Evolutionary conservation across 257 asterid genomes (phyloP).

Genomic region (Vinca minor): DNA sequence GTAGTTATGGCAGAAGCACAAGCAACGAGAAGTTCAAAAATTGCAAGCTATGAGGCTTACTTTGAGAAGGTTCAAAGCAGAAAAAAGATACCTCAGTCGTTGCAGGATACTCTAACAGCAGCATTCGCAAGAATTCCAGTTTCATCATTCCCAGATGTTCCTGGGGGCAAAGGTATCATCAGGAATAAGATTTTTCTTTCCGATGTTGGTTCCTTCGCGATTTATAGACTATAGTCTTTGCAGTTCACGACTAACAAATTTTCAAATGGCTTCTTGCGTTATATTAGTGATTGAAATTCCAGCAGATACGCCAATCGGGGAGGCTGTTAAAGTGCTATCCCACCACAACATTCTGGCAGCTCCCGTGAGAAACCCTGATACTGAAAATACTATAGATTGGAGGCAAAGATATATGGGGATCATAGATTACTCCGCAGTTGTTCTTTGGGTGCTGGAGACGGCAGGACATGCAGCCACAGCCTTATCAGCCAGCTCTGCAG

Average conservation of each 20-base stretch:
- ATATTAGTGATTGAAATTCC: slow-evolving; percentile 58
- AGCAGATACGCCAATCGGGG: slow-evolving; percentile 54
- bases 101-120: slow-evolving; percentile 58
- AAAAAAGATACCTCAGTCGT: slow-evolving; percentile 45
- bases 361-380: slow-evolving; percentile 56
- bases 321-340: slow-evolving; percentile 63
- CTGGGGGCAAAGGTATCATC: slow-evolving; percentile 68
- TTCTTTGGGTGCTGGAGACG: slow-evolving; percentile 77
- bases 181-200: not conserved
- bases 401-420: slow-evolving; percentile 62
- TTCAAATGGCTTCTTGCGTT: not conserved
- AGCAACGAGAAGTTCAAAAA: slow-evolving; percentile 12
- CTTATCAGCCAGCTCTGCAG: slow-evolving; percentile 61
- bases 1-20: slow-evolving; percentile 38
- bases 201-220: not conserved
- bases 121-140: slow-evolving; percentile 66
- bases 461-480: slow-evolving; percentile 84
- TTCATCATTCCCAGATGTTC: slow-evolving; percentile 72
- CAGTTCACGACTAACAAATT: not conserved
- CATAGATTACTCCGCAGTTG: slow-evolving; percentile 71
- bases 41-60: slow-evolving; percentile 57
- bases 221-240: not conserved
- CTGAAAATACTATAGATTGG: slow-evolving; percentile 46
- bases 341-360: slow-evolving; percentile 81
- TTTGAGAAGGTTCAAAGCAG: slow-evolving; percentile 60